phyloP scores from a whole-genome alignment of 2,329 filamentous ascomycete genomes.

The Cordyceps cicadae region DNA sequence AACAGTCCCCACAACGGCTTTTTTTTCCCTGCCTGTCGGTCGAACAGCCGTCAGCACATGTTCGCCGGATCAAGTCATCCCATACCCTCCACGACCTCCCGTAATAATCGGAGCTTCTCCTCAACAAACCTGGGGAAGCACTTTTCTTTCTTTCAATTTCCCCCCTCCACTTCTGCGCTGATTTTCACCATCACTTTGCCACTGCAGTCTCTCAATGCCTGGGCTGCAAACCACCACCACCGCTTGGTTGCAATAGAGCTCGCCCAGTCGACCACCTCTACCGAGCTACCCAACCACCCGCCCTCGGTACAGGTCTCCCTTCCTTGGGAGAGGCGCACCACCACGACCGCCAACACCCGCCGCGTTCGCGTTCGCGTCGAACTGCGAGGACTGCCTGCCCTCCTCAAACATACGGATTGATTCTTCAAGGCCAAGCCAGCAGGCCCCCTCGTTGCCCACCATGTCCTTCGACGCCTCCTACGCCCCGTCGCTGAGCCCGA shows the following conservation, averaged over 20 bases:
- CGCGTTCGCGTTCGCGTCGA: not conserved
- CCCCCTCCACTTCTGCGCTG: not conserved
- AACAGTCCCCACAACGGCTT: slow-evolving; percentile 6
- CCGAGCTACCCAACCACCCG: slow-evolving; percentile 2
- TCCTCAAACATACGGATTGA: not conserved
- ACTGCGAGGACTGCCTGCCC: not conserved
- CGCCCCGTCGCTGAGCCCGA: slow-evolving; percentile 33
- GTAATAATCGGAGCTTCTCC: slow-evolving; percentile 7
- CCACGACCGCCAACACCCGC: not conserved
- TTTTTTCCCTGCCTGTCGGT: not conserved
- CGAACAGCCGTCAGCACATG: slow-evolving; percentile 6
- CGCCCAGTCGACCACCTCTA: not conserved
- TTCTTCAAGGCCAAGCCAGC: not conserved
- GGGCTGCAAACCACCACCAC: not conserved
- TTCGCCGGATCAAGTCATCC: slow-evolving; percentile 7
- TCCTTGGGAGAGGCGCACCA: not conserved
- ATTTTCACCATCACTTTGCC: not conserved
- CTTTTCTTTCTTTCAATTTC: not conserved
- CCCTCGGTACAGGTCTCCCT: not conserved
- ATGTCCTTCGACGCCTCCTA: slow-evolving; percentile 39
- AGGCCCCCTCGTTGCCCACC: slow-evolving; percentile 8
- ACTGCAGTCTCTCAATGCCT: not conserved
- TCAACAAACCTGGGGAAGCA: slow-evolving; percentile 6
- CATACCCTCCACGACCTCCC: not conserved
- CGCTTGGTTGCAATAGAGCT: not conserved